Conservation (phyloP, 2,329 filamentous ascomycete genomes). For the Thielaviopsis ethacetica region DNA sequence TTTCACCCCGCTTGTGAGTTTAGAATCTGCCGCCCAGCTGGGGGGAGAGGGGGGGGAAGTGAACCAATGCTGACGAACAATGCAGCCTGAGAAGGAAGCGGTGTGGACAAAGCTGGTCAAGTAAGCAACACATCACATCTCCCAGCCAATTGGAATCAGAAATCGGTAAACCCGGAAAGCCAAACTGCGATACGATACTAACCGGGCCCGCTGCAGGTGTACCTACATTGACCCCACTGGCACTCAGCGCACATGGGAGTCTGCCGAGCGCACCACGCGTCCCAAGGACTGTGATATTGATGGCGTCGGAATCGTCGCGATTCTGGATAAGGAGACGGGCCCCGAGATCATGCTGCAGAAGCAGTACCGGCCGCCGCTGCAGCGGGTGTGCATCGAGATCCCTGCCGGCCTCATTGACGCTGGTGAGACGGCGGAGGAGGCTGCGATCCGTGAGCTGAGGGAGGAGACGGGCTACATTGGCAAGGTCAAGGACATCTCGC, state of each 20-base stretch:
- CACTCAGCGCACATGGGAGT: conserved; percentile 49
- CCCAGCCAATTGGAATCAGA: neutral
- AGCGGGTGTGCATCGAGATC: conserved; percentile 44
- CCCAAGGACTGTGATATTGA: conserved; percentile 47
- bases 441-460: conserved; percentile 45
- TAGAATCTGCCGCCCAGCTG: neutral
- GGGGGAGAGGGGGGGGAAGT: neutral
- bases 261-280: conserved; percentile 52
- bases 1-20: conserved; percentile 11
- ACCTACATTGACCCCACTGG: conserved; percentile 49
- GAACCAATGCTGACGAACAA: neutral
- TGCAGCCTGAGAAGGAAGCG: conserved; percentile 33
- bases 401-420: conserved; percentile 48
- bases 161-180: neutral
- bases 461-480: conserved; percentile 54
- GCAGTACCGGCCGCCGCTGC: conserved; percentile 47
- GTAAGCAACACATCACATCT: conserved; percentile 21
- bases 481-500: conserved; percentile 36
- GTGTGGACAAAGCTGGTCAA: conserved; percentile 44
- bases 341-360: conserved; percentile 48
- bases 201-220: conserved; percentile 25
- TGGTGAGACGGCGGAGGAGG: conserved; percentile 43
- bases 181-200: neutral
- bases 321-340: conserved; percentile 38
- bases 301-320: conserved; percentile 56